These are phyloP conservation scores for Amanita thiersii DNA, from an alignment of 768 basidiomycete genomes.

Conservation along the genomic window DNA sequence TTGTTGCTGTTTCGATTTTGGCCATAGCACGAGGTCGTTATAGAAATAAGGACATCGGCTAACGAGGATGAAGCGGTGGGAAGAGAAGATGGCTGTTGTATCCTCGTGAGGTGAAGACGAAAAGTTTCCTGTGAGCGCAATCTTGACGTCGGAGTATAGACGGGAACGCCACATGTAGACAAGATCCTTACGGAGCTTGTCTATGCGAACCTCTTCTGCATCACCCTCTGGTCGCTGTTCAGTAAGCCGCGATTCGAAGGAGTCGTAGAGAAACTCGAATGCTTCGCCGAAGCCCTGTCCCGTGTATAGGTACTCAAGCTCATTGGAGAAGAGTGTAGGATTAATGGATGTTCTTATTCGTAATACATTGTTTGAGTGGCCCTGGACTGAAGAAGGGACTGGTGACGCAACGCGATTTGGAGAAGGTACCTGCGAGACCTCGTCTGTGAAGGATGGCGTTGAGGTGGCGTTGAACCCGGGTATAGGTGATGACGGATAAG, in stretches of 20 bases:
- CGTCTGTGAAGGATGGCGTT: constrained; percentile 48
- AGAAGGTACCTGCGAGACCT: constrained; percentile 24
- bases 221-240: constrained; percentile 17
- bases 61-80: constrained; percentile 88
- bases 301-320: constrained; percentile 93
- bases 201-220: constrained; percentile 48
- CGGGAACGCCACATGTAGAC: constrained; percentile 96
- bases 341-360: constrained; percentile 63
- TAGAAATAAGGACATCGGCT: constrained; percentile 88
- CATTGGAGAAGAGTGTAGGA: constrained; percentile 77
- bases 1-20: constrained; percentile 19
- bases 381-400: constrained; percentile 30
- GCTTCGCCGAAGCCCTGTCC: constrained; percentile 84
- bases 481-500: constrained; percentile 35
- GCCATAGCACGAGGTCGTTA: constrained; percentile 66
- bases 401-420: constrained; percentile 40
- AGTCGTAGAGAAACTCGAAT: constrained; percentile 83
- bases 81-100: constrained; percentile 79
- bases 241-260: constrained; percentile 43
- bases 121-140: constrained; percentile 67
- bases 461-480: constrained; percentile 50
- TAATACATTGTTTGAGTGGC: constrained; percentile 37
- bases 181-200: constrained; percentile 87
- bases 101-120: constrained; percentile 56
- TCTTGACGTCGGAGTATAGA: constrained; percentile 86